phyloP scores from a whole-genome alignment of 192 early-diverging fungal species.

The Coemansia sp. region DNA sequence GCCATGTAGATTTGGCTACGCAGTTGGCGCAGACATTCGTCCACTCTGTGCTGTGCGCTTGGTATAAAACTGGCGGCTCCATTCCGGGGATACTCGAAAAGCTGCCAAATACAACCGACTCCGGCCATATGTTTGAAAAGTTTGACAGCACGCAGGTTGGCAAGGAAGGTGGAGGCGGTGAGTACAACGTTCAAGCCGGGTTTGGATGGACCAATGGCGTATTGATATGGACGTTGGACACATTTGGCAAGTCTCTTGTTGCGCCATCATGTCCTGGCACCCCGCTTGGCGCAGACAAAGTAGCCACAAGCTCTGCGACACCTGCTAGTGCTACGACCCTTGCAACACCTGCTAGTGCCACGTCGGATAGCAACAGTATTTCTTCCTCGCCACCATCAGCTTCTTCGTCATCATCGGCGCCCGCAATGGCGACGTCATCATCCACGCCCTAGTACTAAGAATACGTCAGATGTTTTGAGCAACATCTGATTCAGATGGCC shows the following conservation, averaged over 20 bases:
- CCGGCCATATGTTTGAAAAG: constrained; percentile 79
- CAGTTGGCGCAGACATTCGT: constrained; percentile 60
- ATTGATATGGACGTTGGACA: constrained; percentile 63
- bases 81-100: constrained; percentile 56
- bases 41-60: constrained; percentile 65
- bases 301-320: background rate
- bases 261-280: constrained; percentile 32
- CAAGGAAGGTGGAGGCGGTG: constrained; percentile 65
- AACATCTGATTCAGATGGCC: background rate
- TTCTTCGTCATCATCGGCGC: background rate
- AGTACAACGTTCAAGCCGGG: constrained; percentile 70
- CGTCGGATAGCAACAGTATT: background rate
- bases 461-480: background rate
- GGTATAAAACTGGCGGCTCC: constrained; percentile 69
- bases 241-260: constrained; percentile 38
- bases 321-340: background rate
- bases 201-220: constrained; percentile 84
- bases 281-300: background rate
- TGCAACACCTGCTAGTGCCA: background rate
- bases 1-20: constrained; percentile 19
- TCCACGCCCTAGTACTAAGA: background rate
- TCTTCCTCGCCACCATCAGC: background rate
- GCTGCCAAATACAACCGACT: constrained; percentile 45
- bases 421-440: background rate
- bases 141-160: constrained; percentile 61